Evolutionary conservation across 441 rosid species (phyloP).

Genomic region (Melastoma candidum): DNA sequence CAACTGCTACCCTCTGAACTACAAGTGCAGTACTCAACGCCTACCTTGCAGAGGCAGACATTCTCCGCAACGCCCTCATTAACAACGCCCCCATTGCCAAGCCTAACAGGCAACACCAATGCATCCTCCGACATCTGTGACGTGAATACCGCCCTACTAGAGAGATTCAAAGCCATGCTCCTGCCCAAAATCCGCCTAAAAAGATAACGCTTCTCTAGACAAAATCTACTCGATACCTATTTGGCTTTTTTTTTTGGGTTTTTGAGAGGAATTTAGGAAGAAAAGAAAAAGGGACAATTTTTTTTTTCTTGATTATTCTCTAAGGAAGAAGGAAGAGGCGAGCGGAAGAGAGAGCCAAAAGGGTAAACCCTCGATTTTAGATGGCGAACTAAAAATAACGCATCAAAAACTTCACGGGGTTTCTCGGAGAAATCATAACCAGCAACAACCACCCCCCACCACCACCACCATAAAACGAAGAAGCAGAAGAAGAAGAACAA

Average conservation of each 20-base stretch:
- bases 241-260: background rate
- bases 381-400: conserved; percentile 77
- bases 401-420: conserved; percentile 76
- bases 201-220: conserved; percentile 12
- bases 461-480: no score
- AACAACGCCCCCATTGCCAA: conserved; percentile 47
- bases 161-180: conserved; percentile 77
- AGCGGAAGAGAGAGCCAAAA: conserved; percentile 12
- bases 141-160: conserved; percentile 54
- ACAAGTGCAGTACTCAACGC: conserved; percentile 44
- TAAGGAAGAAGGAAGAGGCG: background rate
- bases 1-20: conserved; percentile 26
- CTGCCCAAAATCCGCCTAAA: conserved; percentile 14
- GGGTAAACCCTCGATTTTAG: conserved; percentile 81
- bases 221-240: conserved; percentile 16
- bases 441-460: no score
- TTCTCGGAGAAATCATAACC: conserved; percentile 22
- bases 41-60: conserved; percentile 7
- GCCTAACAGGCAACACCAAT: conserved; percentile 58
- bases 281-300: background rate
- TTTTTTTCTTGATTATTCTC: no score
- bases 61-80: conserved; percentile 34
- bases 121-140: conserved; percentile 55
- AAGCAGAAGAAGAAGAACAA: no score
- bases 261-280: background rate